phyloP scores from a whole-genome alignment of 2,329 filamentous ascomycete genomes.

The Iodosphaeria phyllophila region DNA sequence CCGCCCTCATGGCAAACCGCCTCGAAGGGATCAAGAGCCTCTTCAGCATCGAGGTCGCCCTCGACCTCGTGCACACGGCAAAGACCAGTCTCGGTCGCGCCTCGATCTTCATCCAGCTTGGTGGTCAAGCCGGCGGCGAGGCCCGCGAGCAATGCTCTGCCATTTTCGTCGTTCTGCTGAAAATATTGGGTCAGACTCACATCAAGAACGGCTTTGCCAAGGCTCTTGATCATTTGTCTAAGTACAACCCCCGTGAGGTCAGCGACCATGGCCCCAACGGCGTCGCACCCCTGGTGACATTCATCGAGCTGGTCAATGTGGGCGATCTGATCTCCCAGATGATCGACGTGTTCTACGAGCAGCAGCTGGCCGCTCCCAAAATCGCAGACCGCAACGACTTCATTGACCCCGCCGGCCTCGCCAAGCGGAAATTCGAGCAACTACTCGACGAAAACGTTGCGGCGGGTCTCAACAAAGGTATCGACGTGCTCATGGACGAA shows the following conservation, averaged over 20 bases:
- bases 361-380: constrained; percentile 68
- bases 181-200: constrained; percentile 70
- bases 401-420: constrained; percentile 72
- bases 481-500: constrained; percentile 96
- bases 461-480: constrained; percentile 89
- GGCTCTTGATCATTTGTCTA: constrained; percentile 75
- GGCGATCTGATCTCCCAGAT: constrained; percentile 97
- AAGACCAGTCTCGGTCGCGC: constrained; percentile 77
- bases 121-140: constrained; percentile 63
- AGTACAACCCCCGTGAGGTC: constrained; percentile 77
- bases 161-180: constrained; percentile 72
- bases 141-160: constrained; percentile 75
- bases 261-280: constrained; percentile 51
- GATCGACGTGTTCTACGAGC: constrained; percentile 96
- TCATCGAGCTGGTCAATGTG: constrained; percentile 93
- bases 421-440: constrained; percentile 97
- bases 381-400: constrained; percentile 90
- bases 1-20: constrained; percentile 89
- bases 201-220: constrained; percentile 88
- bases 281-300: constrained; percentile 83
- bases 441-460: constrained; percentile 96
- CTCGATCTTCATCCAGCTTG: constrained; percentile 63
- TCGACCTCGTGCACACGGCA: constrained; percentile 74
- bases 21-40: constrained; percentile 87
- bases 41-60: constrained; percentile 89